Conservation (phyloP, 2,329 filamentous ascomycete species). For the Penicillium sp. region DNA sequence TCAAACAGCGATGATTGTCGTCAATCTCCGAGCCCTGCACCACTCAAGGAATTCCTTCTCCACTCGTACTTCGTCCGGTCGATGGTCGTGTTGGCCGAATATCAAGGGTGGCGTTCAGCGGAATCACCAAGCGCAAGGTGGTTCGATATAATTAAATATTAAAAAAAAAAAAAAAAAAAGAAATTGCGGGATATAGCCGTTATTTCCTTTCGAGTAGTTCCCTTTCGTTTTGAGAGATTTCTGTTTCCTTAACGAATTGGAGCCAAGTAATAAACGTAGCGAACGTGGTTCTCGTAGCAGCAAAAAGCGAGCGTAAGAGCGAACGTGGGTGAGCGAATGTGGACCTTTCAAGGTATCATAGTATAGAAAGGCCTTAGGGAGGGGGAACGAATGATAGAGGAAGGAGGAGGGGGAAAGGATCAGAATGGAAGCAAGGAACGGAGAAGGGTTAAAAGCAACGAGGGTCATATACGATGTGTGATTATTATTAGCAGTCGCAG, state of each 20-base stretch:
- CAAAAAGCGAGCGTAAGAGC: slow-evolving; percentile 37
- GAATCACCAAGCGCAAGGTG: slow-evolving; percentile 16
- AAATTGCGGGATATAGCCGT: slow-evolving; percentile 16
- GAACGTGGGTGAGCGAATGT: slow-evolving; percentile 37
- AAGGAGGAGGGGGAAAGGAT: slow-evolving; percentile 14
- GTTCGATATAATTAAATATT: slow-evolving; percentile 25
- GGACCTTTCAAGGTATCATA: slow-evolving; percentile 31
- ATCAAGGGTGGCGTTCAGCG: slow-evolving; percentile 4
- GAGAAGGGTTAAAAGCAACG: slow-evolving; percentile 26
- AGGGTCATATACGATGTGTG: slow-evolving; percentile 18
- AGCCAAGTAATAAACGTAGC: slow-evolving; percentile 29
- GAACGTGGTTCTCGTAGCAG: slow-evolving; percentile 38
- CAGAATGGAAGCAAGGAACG: slow-evolving; percentile 23
- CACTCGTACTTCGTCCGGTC: slow-evolving; percentile 6
- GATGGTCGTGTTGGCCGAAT: neutral
- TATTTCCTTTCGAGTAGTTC: slow-evolving; percentile 9
- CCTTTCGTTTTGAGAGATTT: neutral
- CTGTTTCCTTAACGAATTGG: slow-evolving; percentile 13
- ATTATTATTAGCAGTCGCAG: slow-evolving; percentile 27
- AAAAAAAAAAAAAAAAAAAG: slow-evolving; percentile 24
- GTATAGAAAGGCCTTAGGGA: slow-evolving; percentile 16
- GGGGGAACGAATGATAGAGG: slow-evolving; percentile 7
- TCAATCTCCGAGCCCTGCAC: slow-evolving; percentile 11
- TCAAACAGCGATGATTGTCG: slow-evolving; percentile 4
- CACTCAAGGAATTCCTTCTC: neutral